Percentiles rank a stretch among this genome's conserved stretches.
phyloP scores from a whole-genome alignment of 495 filamentous ascomycete species.

The Penicillium canescens region DNA sequence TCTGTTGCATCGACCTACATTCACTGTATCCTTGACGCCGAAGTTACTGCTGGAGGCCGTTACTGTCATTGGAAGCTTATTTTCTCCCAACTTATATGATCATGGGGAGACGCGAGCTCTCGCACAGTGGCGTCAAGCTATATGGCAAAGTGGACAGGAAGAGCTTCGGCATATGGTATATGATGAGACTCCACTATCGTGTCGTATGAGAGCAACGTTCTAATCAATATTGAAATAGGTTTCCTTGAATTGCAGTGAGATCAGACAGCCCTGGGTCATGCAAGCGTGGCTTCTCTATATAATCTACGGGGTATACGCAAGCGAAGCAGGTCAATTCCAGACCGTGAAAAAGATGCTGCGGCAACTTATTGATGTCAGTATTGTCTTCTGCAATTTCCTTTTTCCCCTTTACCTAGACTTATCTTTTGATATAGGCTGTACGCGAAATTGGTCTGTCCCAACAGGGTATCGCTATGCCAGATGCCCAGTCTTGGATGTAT shows the following conservation, averaged over 20 bases:
- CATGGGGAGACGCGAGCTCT: constrained; percentile 1
- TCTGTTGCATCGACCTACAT: constrained; percentile 12
- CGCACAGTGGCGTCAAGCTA: constrained; percentile 6
- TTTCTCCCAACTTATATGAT: constrained; percentile 2
- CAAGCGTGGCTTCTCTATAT: constrained; percentile 18
- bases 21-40: constrained; percentile 10
- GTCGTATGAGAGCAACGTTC: neutral
- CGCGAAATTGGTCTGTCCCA: constrained; percentile 12
- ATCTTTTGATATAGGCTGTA: constrained; percentile 6
- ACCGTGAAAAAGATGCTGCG: constrained; percentile 10
- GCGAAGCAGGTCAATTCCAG: constrained; percentile 9
- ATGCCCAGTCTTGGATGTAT: constrained; percentile 12
- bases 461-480: constrained; percentile 13
- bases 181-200: neutral
- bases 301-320: constrained; percentile 11
- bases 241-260: constrained; percentile 5
- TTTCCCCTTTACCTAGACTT: neutral
- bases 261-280: constrained; percentile 11
- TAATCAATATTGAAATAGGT: constrained; percentile 8
- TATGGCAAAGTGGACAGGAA: constrained; percentile 9
- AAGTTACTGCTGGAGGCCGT: constrained; percentile 10
- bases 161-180: constrained; percentile 5
- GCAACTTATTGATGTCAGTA: constrained; percentile 12
- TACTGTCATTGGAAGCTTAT: constrained; percentile 13
- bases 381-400: neutral